Percentiles rank a stretch among this genome's conserved stretches.
Evolutionary conservation across 257 asterid genomes (phyloP).

Genomic region (Solanum gandarillasii): DNA sequence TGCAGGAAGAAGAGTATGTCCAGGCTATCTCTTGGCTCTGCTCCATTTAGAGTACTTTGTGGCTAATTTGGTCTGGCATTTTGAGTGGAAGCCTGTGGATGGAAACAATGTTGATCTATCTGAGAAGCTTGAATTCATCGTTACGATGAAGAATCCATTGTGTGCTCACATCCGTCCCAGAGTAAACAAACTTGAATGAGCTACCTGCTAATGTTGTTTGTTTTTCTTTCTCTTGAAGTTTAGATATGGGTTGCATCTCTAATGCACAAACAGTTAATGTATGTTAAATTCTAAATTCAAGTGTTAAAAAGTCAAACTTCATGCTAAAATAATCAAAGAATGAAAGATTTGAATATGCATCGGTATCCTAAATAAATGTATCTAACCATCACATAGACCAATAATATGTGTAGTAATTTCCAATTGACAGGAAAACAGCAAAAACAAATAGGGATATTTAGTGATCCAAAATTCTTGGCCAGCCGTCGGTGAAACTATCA

Average conservation of each 20-base stretch:
- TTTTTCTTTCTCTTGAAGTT: not conserved
- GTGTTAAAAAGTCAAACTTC: not conserved
- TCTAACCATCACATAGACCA: not conserved
- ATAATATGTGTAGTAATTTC: not conserved
- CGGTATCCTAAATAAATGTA: not conserved
- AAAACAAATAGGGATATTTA: no score
- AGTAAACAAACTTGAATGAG: not conserved
- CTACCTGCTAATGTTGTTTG: not conserved
- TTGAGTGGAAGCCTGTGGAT: slow-evolving; percentile 3
- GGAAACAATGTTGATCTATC: slow-evolving; percentile 11
- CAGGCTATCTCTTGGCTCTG: slow-evolving; percentile 5
- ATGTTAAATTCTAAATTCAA: no score
- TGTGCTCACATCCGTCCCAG: slow-evolving; percentile 7
- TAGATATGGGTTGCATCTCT: not conserved
- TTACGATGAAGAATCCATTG: slow-evolving; percentile 9
- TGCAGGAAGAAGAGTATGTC: slow-evolving; percentile 21
- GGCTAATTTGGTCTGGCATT: slow-evolving; percentile 18
- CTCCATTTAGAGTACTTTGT: slow-evolving; percentile 15
- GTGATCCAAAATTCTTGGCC: not conserved
- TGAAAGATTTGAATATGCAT: not conserved
- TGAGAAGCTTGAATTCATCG: slow-evolving; percentile 9
- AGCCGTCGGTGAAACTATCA: not conserved
- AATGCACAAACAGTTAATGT: not conserved
- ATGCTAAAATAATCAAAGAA: no score
- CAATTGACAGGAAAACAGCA: not conserved